Evolutionary conservation across 2,329 filamentous ascomycete species (phyloP).

Genomic region (Tolypocladium amazonense): DNA sequence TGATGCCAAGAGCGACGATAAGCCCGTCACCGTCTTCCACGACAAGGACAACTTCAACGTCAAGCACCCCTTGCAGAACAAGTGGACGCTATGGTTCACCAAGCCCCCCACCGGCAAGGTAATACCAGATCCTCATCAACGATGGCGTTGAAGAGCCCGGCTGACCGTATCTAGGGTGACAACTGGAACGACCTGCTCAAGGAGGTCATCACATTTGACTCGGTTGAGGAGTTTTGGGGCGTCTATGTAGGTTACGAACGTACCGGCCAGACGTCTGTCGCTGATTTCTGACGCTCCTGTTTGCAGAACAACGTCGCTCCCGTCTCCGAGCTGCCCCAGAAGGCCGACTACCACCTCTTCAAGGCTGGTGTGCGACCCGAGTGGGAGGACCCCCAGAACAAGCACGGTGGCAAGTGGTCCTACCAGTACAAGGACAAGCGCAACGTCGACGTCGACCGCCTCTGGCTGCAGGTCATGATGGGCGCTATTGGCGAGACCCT

Average conservation of each 20-base stretch:
- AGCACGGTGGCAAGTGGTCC: conserved; percentile 98
- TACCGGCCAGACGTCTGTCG: neutral
- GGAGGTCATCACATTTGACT: conserved; percentile 97
- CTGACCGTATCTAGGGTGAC: conserved; percentile 53
- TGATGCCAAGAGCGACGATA: conserved; percentile 38
- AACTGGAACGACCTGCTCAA: conserved; percentile 98
- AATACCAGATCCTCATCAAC: conserved; percentile 13
- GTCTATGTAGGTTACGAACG: conserved; percentile 69
- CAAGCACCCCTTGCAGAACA: conserved; percentile 95
- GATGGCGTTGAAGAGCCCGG: neutral
- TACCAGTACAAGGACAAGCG: conserved; percentile 97
- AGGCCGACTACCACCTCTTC: conserved; percentile 99
- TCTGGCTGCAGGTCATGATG: conserved; percentile 97
- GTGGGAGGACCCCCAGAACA: conserved; percentile 98
- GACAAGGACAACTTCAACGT: conserved; percentile 99
- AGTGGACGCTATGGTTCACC: conserved; percentile 99
- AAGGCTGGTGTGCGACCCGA: conserved; percentile 94
- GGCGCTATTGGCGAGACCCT: conserved; percentile 95
- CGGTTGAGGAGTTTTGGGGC: conserved; percentile 98
- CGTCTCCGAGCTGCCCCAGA: conserved; percentile 88
- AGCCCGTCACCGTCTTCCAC: conserved; percentile 90
- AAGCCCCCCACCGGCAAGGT: conserved; percentile 96
- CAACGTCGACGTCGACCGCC: conserved; percentile 79
- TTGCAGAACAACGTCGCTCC: conserved; percentile 93
- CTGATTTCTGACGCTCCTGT: conserved; percentile 3